Evolutionary conservation across 805 yeast species (phyloP).

Genomic region (Candida maltosa): DNA sequence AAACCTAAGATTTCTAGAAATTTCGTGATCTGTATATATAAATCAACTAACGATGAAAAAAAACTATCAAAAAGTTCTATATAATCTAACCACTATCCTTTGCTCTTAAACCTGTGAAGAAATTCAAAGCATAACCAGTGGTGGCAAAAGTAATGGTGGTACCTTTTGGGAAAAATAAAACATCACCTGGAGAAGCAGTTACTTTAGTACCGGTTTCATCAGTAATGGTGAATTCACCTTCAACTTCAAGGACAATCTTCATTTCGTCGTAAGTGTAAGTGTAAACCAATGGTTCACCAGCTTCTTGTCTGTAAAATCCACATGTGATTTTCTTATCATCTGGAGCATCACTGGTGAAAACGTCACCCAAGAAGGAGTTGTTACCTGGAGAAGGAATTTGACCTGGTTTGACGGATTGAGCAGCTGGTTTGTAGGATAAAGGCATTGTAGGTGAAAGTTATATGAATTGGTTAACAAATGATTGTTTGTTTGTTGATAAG

Average conservation of each 20-base stretch:
- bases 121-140: slow-evolving; percentile 64
- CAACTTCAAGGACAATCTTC: slow-evolving; percentile 66
- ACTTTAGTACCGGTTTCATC: slow-evolving; percentile 64
- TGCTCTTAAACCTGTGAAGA: slow-evolving; percentile 60
- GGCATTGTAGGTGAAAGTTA: slow-evolving; percentile 46
- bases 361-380: slow-evolving; percentile 69
- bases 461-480: too few relatives aligned
- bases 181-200: slow-evolving; percentile 61
- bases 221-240: slow-evolving; percentile 58
- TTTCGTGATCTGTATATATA: too few relatives aligned
- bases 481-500: too few relatives aligned
- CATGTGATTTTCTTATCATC: slow-evolving; percentile 57
- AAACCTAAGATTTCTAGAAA: too few relatives aligned
- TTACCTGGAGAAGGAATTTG: slow-evolving; percentile 61
- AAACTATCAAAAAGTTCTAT: too few relatives aligned
- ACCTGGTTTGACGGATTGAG: slow-evolving; percentile 53
- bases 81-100: slow-evolving; percentile 9
- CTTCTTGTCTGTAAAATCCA: slow-evolving; percentile 70
- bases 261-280: slow-evolving; percentile 62
- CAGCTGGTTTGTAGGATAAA: slow-evolving; percentile 50
- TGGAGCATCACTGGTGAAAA: slow-evolving; percentile 59
- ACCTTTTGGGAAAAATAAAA: slow-evolving; percentile 66
- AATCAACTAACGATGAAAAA: too few relatives aligned
- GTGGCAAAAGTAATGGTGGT: slow-evolving; percentile 57
- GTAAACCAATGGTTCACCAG: slow-evolving; percentile 68